phyloP scores from a whole-genome alignment of 2,329 filamentous ascomycete genomes.

The Alternaria brassicicola region DNA sequence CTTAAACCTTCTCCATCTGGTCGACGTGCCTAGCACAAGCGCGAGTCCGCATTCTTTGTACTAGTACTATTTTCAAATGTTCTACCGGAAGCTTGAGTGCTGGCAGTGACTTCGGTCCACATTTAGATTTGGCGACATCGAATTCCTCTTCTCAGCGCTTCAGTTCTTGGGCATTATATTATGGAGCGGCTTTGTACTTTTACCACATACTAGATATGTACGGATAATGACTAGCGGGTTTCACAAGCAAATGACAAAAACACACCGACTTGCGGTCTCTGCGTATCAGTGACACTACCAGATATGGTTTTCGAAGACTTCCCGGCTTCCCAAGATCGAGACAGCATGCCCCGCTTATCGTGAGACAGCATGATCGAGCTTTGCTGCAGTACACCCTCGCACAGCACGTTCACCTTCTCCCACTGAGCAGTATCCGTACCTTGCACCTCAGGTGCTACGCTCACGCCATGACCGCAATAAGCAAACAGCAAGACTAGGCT shows the following conservation, averaged over 20 bases:
- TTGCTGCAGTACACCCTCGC: constrained; percentile 2
- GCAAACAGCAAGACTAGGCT: constrained; percentile 2
- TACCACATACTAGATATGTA: background rate
- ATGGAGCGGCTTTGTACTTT: constrained; percentile 4
- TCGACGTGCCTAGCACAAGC: background rate
- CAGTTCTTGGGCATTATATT: background rate
- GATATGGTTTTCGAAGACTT: background rate
- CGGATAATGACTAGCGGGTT: constrained; percentile 1
- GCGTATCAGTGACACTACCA: no score
- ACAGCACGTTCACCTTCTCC: background rate
- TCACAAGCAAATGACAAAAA: background rate
- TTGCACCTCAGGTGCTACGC: constrained; percentile 13
- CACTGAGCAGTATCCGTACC: constrained; percentile 6
- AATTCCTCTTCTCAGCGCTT: background rate
- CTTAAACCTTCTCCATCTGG: background rate
- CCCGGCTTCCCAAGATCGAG: background rate
- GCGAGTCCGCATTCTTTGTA: constrained; percentile 1
- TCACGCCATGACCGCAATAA: constrained; percentile 1
- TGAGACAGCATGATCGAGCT: constrained; percentile 1
- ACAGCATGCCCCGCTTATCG: background rate
- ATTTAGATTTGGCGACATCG: background rate
- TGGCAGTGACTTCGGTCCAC: background rate
- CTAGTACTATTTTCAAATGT: constrained; percentile 1
- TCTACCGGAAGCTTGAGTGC: background rate
- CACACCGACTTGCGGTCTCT: background rate